Evolutionary conservation across 352 stramenopile genomes (phyloP).

Genomic region (Phytophthora aleatoria): DNA sequence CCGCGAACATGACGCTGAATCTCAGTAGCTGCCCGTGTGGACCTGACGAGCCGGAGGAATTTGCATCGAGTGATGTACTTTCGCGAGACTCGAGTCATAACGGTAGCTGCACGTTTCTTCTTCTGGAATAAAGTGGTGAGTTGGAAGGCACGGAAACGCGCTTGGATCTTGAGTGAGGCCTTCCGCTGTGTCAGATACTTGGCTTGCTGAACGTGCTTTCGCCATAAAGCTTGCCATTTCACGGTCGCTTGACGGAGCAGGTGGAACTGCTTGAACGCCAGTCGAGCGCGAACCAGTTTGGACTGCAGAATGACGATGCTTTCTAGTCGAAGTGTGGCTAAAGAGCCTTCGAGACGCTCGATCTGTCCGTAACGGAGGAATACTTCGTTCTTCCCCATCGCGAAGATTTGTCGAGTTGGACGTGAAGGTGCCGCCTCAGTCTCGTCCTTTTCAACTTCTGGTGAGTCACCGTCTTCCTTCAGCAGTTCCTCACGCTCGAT

Average conservation of each 20-base stretch:
- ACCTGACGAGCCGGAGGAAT: constrained; percentile 40
- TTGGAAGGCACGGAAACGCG: constrained; percentile 37
- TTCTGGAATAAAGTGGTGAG: constrained; percentile 33
- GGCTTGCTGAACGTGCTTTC: constrained; percentile 40
- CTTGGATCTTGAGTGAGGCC: constrained; percentile 39
- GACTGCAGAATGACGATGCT: constrained; percentile 59
- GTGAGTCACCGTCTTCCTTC: constrained; percentile 19
- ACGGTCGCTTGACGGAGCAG: constrained; percentile 41
- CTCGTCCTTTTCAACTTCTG: constrained; percentile 30
- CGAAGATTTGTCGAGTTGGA: constrained; percentile 47
- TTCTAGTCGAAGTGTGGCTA: constrained; percentile 43
- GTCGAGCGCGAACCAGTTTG: constrained; percentile 49
- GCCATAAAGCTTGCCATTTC: constrained; percentile 56
- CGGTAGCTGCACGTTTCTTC: constrained; percentile 36
- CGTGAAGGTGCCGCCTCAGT: constrained; percentile 3
- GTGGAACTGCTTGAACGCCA: constrained; percentile 49
- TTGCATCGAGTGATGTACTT: constrained; percentile 54
- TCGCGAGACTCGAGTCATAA: constrained; percentile 41
- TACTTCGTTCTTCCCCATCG: constrained; percentile 72
- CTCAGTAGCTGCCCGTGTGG: constrained; percentile 40
- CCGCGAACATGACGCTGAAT: constrained; percentile 56
- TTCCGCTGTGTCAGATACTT: constrained; percentile 47
- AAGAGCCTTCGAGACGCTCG: constrained; percentile 65
- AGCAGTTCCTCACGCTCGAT: constrained; percentile 2
- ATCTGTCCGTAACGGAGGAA: constrained; percentile 83